Conservation (phyloP, 306 rosid genomes). For the Bauhinia variegata region DNA sequence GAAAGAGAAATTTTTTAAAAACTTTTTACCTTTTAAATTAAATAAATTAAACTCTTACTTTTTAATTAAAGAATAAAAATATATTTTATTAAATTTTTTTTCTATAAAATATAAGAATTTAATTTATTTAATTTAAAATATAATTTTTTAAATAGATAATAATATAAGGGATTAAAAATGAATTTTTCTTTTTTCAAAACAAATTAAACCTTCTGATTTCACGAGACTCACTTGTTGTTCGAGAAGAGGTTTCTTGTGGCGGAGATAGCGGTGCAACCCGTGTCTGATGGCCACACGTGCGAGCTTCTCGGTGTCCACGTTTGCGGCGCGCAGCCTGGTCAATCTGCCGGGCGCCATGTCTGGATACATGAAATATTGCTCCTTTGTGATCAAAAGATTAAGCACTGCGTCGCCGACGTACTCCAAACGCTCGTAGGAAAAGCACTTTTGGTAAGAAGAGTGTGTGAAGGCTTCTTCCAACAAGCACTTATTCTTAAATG, state of each 20-base stretch:
- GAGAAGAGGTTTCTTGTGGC: conserved; percentile 54
- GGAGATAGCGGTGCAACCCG: conserved; percentile 52
- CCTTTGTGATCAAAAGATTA: conserved; percentile 44
- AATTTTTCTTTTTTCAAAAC: too few species aligned
- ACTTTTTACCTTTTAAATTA: too few species aligned
- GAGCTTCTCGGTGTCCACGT: conserved; percentile 69
- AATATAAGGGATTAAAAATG: too few species aligned
- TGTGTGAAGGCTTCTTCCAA: conserved; percentile 64
- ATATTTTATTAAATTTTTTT: too few species aligned
- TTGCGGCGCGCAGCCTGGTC: conserved; percentile 61
- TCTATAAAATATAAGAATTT: too few species aligned
- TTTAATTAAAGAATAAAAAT: too few species aligned
- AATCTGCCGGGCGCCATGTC: conserved; percentile 41
- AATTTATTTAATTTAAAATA: too few species aligned
- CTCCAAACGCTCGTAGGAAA: conserved; percentile 51
- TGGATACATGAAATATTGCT: conserved; percentile 51
- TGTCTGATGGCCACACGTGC: conserved; percentile 62
- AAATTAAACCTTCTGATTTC: too few species aligned
- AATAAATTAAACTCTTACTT: too few species aligned
- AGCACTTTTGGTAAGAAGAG: conserved; percentile 14
- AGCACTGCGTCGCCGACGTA: conserved; percentile 62
- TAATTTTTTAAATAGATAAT: too few species aligned
- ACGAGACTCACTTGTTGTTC: conserved; percentile 41
- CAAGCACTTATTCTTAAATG: conserved; percentile 44
- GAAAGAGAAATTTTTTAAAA: too few species aligned